Evolutionary conservation across 2,329 filamentous ascomycete species (phyloP).

Genomic region (Diatrype stigma): DNA sequence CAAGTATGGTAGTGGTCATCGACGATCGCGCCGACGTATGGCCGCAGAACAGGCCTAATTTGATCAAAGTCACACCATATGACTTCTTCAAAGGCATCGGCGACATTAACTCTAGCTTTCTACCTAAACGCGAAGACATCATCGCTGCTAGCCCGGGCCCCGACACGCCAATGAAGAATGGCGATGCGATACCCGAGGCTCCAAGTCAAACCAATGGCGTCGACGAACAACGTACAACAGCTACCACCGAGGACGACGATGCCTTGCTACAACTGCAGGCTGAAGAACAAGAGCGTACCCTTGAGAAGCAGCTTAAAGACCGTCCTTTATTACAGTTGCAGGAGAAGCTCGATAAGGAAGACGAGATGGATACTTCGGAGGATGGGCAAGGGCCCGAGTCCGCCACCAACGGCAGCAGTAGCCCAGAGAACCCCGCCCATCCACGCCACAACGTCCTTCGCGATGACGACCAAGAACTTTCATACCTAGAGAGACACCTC

Average conservation of each 20-base stretch:
- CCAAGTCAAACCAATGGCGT: not conserved
- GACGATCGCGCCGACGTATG: slow-evolving; percentile 96
- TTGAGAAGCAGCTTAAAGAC: slow-evolving; percentile 86
- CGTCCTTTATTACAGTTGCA: slow-evolving; percentile 89
- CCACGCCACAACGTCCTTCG: slow-evolving; percentile 72
- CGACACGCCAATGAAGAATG: slow-evolving; percentile 16
- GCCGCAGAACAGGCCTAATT: slow-evolving; percentile 82
- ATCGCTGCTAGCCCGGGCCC: slow-evolving; percentile 27
- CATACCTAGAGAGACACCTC: slow-evolving; percentile 71
- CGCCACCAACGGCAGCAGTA: slow-evolving; percentile 20
- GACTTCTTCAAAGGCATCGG: slow-evolving; percentile 98
- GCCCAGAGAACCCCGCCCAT: slow-evolving; percentile 32
- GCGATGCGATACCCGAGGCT: slow-evolving; percentile 1
- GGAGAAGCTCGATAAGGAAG: slow-evolving; percentile 82
- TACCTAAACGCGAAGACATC: slow-evolving; percentile 70
- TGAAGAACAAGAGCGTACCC: slow-evolving; percentile 78
- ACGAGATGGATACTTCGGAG: slow-evolving; percentile 48
- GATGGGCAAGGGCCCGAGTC: slow-evolving; percentile 36
- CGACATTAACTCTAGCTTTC: slow-evolving; percentile 96
- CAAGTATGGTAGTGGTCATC: slow-evolving; percentile 98
- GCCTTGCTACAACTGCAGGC: slow-evolving; percentile 67
- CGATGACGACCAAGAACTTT: slow-evolving; percentile 82
- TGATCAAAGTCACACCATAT: slow-evolving; percentile 92
- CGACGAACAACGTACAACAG: slow-evolving; percentile 15
- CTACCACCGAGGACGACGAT: slow-evolving; percentile 22